A percentile compares a stretch with the other conserved stretches of the same genome.
Conservation (phyloP, 208 protist species). For the Trypanosoma mega region DNA sequence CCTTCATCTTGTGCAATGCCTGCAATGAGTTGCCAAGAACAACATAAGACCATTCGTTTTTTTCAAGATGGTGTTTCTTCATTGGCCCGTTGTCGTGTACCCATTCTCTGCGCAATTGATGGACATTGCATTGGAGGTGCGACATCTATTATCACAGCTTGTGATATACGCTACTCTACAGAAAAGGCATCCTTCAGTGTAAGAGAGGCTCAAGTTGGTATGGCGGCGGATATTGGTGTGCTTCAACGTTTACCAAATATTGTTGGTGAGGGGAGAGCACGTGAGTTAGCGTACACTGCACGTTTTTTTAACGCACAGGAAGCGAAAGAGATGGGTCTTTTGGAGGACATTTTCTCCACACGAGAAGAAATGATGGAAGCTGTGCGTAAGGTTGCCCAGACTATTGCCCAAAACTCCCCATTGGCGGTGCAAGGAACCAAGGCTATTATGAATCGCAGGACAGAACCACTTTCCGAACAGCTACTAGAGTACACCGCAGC, state of each 20-base stretch:
- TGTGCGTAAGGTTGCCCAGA: slow-evolving; percentile 31
- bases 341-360: slow-evolving; percentile 60
- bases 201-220: slow-evolving; percentile 60
- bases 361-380: slow-evolving; percentile 45
- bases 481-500: slow-evolving; percentile 61
- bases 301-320: slow-evolving; percentile 39
- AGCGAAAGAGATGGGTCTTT: slow-evolving; percentile 40
- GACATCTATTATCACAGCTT: slow-evolving; percentile 63
- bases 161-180: slow-evolving; percentile 66
- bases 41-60: slow-evolving; percentile 41
- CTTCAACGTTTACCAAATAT: slow-evolving; percentile 64
- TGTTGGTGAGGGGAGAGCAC: slow-evolving; percentile 65
- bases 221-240: slow-evolving; percentile 73
- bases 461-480: slow-evolving; percentile 34
- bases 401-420: slow-evolving; percentile 62
- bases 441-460: slow-evolving; percentile 57
- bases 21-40: slow-evolving; percentile 55
- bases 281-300: slow-evolving; percentile 69
- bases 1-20: slow-evolving; percentile 18
- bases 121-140: slow-evolving; percentile 72
- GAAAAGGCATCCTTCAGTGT: slow-evolving; percentile 52
- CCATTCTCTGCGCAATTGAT: slow-evolving; percentile 62
- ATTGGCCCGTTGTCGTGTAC: slow-evolving; percentile 59
- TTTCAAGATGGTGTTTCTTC: slow-evolving; percentile 60
- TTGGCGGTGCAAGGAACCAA: slow-evolving; percentile 79